Percentiles rank a stretch among this genome's conserved stretches.
These are phyloP conservation scores for Rhododendron kiyosumense DNA, from an alignment of 148 eudicot species.

Conservation along the genomic window DNA sequence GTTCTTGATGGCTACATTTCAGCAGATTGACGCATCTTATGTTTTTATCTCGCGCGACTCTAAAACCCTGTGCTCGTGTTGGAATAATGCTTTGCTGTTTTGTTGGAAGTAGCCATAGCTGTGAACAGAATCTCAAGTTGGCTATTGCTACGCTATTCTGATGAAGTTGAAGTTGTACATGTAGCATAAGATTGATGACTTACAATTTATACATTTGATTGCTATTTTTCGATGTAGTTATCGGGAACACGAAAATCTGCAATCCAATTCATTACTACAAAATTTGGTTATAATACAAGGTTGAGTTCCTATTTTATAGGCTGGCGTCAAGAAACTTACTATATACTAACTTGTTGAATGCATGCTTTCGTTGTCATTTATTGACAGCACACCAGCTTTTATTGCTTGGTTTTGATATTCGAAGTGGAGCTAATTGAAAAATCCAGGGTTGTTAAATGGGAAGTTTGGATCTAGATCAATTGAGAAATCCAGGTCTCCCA, in stretches of 20 bases:
- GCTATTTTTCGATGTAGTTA: not conserved
- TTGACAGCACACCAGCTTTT: constrained; percentile 1
- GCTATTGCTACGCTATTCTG: not conserved
- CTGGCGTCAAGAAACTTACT: not conserved
- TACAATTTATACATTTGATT: not conserved
- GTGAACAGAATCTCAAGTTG: not conserved
- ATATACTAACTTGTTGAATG: not conserved
- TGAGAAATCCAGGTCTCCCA: constrained; percentile 48
- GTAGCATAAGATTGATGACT: not conserved
- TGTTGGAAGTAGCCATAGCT: not conserved
- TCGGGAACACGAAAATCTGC: not conserved
- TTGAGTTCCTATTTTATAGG: not conserved
- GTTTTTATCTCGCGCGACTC: not conserved
- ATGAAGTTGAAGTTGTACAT: not conserved
- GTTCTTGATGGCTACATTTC: not conserved
- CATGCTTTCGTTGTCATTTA: not conserved
- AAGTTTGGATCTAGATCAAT: constrained; percentile 44
- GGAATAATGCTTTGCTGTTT: not conserved
- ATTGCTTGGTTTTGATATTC: not conserved
- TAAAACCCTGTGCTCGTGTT: not conserved
- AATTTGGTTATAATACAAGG: constrained; percentile 2
- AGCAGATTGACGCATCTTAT: not conserved
- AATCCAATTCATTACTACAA: not conserved
- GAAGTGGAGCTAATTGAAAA: constrained; percentile 24
- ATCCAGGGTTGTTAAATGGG: constrained; percentile 43